Conservation (phyloP, 2,329 filamentous ascomycete genomes). For the Talaromyces atroroseus region DNA sequence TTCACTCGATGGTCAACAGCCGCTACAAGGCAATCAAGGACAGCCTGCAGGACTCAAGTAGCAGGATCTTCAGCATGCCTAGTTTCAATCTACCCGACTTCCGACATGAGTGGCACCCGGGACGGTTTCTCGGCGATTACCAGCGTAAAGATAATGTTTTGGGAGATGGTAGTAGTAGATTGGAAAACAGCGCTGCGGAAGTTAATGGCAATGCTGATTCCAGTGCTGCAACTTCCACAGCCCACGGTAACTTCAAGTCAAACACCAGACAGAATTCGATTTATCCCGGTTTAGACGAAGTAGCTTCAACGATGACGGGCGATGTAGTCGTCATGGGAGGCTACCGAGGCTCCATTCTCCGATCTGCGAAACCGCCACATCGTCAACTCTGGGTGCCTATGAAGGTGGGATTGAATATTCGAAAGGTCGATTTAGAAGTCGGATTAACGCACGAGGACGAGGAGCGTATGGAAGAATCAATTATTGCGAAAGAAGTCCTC, state of each 20-base stretch:
- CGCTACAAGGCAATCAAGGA: conserved; percentile 86
- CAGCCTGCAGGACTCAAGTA: conserved; percentile 76
- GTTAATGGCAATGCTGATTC: background rate
- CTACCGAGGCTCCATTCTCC: conserved; percentile 82
- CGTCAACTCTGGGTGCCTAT: conserved; percentile 92
- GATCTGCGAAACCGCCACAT: conserved; percentile 73
- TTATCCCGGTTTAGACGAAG: conserved; percentile 50
- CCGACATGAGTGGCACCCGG: conserved; percentile 31
- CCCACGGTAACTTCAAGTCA: conserved; percentile 14
- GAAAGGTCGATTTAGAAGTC: conserved; percentile 86
- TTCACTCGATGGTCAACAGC: conserved; percentile 80
- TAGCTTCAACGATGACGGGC: conserved; percentile 66
- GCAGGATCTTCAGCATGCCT: conserved; percentile 52
- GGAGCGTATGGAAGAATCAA: conserved; percentile 72
- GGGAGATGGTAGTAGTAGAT: background rate
- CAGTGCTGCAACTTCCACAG: background rate
- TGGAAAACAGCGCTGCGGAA: conserved; percentile 4
- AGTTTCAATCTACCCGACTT: conserved; percentile 38
- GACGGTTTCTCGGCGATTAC: conserved; percentile 27
- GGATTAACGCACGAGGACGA: conserved; percentile 78
- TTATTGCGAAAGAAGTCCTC: conserved; percentile 83
- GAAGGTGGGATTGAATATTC: conserved; percentile 84
- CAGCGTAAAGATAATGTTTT: conserved; percentile 14
- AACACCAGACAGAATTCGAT: conserved; percentile 24
- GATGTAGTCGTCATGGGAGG: conserved; percentile 86